Conservation (phyloP, 306 rosid species). For the Sicyos baderoa region DNA sequence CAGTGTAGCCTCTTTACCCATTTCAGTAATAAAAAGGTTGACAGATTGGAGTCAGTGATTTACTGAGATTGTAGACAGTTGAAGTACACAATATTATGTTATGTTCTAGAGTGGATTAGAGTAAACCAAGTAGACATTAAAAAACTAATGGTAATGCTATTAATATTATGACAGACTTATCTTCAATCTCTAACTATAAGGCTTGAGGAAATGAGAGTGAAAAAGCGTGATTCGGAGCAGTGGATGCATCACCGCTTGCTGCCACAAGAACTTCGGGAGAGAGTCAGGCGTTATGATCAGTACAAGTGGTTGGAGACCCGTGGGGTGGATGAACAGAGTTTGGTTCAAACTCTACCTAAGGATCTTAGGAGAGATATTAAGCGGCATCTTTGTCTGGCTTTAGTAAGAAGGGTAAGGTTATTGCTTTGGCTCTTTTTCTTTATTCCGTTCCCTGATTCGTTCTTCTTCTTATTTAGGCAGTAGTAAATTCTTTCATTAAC, state of each 20-base stretch:
- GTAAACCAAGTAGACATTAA: background rate
- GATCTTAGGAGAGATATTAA: constrained; percentile 96
- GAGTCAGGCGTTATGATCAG: constrained; percentile 95
- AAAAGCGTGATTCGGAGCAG: constrained; percentile 97
- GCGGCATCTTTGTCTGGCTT: constrained; percentile 90
- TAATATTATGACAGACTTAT: constrained; percentile 56
- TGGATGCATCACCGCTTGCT: constrained; percentile 99
- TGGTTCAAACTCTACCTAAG: constrained; percentile 91
- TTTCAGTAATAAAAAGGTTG: background rate
- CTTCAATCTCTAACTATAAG: constrained; percentile 95
- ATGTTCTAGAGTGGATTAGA: constrained; percentile 10
- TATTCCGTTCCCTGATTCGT: background rate
- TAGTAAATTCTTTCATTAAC: background rate
- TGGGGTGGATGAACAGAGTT: constrained; percentile 79
- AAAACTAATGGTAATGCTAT: constrained; percentile 23
- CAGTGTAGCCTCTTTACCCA: background rate
- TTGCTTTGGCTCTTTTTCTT: constrained; percentile 6
- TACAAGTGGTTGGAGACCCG: constrained; percentile 99
- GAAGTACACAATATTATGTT: background rate
- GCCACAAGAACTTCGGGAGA: constrained; percentile 77
- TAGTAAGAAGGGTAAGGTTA: constrained; percentile 89
- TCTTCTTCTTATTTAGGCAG: background rate
- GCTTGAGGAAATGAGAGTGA: constrained; percentile 98
- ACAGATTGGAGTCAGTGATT: background rate
- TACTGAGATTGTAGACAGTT: background rate